Evolutionary conservation across 495 filamentous ascomycete species (phyloP), one percentile per base, ranked within the genome.

Genomic region (Aspergillus kassunensis): DNA sequence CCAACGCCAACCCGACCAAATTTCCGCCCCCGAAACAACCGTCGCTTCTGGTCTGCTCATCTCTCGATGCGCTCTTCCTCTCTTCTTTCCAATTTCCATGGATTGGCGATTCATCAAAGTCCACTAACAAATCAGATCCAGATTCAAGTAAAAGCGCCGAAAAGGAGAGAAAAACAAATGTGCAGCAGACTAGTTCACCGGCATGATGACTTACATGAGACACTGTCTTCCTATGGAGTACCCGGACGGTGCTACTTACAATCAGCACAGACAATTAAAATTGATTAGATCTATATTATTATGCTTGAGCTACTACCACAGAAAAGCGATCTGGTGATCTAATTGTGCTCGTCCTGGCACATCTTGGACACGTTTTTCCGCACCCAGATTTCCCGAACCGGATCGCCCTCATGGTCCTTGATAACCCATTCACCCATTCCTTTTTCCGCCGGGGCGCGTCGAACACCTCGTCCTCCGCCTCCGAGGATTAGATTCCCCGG

Each of bases 391-490:
- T 90, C 87, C 0, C 85, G 82, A 11, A 92, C 68, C 0, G 76
- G 67, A 62, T 89, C 83, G 0, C 83, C 86, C 44, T 86, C 72
- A 23, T 83, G 74, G 36, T 65, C 74, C 7, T 83, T 66, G 18
- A 87, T 77, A 2, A 78, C 77, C 90, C 90, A 95, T 12, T 90
- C 75, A 0, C 89, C 89, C 41, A 81, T 90, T 1, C 87, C 86
- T 41, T 75, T 59, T 31, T 81, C 62, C 13, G 73, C 64, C 0
- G 87, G 84, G 0, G 89, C 90, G 13, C 54, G 58, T 19, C 78
- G 73, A 0, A 83, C 70, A 2, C 88, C 90, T 18, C 88, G 72
- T 1, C 90, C 90, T 10, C 89, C 90, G 2, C 89, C 89, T 12
- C 89, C 89, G 10, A 90, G 63, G 37, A 95, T 86, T 44, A 93